Evolutionary conservation across 2,329 filamentous ascomycete species (phyloP), one percentile per base, ranked within the genome.

Genomic region (Colletotrichum tropicale): DNA sequence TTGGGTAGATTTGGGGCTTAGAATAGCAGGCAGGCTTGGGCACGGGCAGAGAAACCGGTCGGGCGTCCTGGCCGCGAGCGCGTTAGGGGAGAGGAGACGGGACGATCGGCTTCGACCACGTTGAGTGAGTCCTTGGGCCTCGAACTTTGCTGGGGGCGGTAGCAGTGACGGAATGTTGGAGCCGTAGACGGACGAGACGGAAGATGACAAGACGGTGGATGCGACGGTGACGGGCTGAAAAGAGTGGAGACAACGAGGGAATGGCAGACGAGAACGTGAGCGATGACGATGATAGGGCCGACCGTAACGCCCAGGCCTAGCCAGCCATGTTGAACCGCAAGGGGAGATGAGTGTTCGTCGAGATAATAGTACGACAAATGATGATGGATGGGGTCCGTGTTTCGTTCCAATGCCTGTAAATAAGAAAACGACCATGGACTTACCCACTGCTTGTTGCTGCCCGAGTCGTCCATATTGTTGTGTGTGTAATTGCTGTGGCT

Each of bases 401-500:
- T 52, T 24, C n/a, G n/a, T 52, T 21, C n/a, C 43, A 52, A 52
- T 21, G 43, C n/a, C 43, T 30, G 55, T 28, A 30, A 58, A 26
- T 10, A 8, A 58, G 18, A 58, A 58, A 58, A 12, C 43, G 43
- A 21, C 12, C 43, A 52, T 58, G 32, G 36, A 83, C 85, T 80
- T 83, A 89, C 88, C 88, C 88, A 89, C 78, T 88, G 83, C 82
- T 90, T 90, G 80, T 89, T 87, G 72, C 82, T 80, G 73, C 81
- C 79, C 78, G 74, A 71, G 16, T 80, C 78, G 70, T 81, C 80
- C 78, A 67, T 66, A 66, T 66, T 62, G 67, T 26, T 65, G 36
- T 36, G 30, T 69, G 52, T 32, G 38, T 67, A 21, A 24, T 55
- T 55, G 32, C 9, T 68, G 55, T 24, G n/a, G 32, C 61, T 28